These are phyloP conservation scores for Pecoramyces ruminantium DNA, from an alignment of 192 early-diverging fungal species.

Conservation along the genomic window DNA sequence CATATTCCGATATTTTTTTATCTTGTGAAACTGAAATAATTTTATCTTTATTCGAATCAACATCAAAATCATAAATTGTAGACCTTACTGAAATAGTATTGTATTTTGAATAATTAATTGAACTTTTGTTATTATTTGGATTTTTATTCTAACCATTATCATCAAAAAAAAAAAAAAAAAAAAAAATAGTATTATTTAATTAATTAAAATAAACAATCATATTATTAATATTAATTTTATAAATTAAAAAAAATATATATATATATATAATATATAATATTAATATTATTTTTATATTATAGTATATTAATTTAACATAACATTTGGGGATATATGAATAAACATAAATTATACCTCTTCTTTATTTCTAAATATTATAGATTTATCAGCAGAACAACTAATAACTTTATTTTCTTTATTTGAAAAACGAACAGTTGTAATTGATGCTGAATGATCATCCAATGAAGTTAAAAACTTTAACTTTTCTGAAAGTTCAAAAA, in stretches of 20 bases:
- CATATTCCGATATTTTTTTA: slow-evolving; percentile 39
- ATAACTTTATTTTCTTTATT: slow-evolving; percentile 43
- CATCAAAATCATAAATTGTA: slow-evolving; percentile 55
- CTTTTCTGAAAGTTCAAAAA: slow-evolving; percentile 40
- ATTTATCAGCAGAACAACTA: slow-evolving; percentile 70
- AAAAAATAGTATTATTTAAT: slow-evolving; percentile 1
- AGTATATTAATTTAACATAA: no score
- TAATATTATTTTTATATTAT: no score
- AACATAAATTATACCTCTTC: slow-evolving; percentile 6
- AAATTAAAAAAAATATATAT: background rate
- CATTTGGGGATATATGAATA: no score
- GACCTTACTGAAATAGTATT: slow-evolving; percentile 51
- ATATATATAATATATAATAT: no score
- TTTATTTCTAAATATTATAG: slow-evolving; percentile 46
- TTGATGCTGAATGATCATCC: slow-evolving; percentile 72
- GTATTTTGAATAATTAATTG: slow-evolving; percentile 24
- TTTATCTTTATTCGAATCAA: slow-evolving; percentile 31
- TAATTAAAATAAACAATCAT: no score
- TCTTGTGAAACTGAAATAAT: slow-evolving; percentile 52
- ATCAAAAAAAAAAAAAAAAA: no score
- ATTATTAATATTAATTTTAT: slow-evolving; percentile 1
- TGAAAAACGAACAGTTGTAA: slow-evolving; percentile 53
- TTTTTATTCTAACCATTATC: slow-evolving; percentile 7
- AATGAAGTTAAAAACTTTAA: slow-evolving; percentile 56
- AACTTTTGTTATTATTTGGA: background rate